Percentiles rank a stretch among this genome's conserved stretches.
phyloP scores from a whole-genome alignment of 495 filamentous ascomycete genomes.

The Lineolata rhizophorae region DNA sequence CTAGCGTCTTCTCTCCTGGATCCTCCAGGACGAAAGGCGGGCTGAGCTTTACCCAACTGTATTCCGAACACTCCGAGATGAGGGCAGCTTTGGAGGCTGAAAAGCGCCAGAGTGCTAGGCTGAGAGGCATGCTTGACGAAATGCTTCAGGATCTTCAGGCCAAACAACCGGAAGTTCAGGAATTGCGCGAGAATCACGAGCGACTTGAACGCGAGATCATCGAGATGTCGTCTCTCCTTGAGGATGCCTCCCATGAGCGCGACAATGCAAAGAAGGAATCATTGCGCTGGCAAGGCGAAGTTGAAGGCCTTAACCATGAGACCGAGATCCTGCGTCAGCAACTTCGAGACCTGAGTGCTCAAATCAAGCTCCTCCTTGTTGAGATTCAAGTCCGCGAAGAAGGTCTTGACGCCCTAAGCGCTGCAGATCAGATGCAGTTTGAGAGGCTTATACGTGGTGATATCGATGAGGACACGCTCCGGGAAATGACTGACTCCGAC shows the following conservation, averaged over 20 bases:
- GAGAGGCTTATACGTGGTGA: slow-evolving; percentile 50
- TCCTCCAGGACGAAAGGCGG: slow-evolving; percentile 32
- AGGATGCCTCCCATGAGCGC: slow-evolving; percentile 30
- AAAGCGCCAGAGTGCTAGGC: slow-evolving; percentile 44
- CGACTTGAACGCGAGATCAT: slow-evolving; percentile 41
- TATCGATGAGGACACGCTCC: slow-evolving; percentile 34
- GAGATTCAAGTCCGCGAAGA: slow-evolving; percentile 61
- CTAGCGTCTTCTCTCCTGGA: slow-evolving; percentile 32
- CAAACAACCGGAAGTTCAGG: slow-evolving; percentile 37
- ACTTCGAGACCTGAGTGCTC: slow-evolving; percentile 72
- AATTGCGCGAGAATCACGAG: slow-evolving; percentile 31
- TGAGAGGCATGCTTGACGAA: slow-evolving; percentile 56
- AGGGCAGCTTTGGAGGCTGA: slow-evolving; percentile 39
- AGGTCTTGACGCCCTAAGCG: slow-evolving; percentile 47
- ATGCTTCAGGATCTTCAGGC: slow-evolving; percentile 42
- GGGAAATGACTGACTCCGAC: slow-evolving; percentile 57
- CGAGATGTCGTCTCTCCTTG: slow-evolving; percentile 52
- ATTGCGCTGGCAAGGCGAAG: slow-evolving; percentile 50
- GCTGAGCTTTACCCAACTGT: slow-evolving; percentile 44
- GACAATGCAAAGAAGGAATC: slow-evolving; percentile 35
- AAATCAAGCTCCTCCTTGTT: slow-evolving; percentile 71
- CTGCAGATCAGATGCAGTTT: slow-evolving; percentile 39
- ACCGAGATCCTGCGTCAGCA: slow-evolving; percentile 62
- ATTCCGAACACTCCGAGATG: slow-evolving; percentile 38
- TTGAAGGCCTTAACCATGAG: slow-evolving; percentile 48